A percentile compares a stretch with the other conserved stretches of the same genome.
Conservation (phyloP, 1,284 basidiomycete species). For the Sporisorium graminicola region DNA sequence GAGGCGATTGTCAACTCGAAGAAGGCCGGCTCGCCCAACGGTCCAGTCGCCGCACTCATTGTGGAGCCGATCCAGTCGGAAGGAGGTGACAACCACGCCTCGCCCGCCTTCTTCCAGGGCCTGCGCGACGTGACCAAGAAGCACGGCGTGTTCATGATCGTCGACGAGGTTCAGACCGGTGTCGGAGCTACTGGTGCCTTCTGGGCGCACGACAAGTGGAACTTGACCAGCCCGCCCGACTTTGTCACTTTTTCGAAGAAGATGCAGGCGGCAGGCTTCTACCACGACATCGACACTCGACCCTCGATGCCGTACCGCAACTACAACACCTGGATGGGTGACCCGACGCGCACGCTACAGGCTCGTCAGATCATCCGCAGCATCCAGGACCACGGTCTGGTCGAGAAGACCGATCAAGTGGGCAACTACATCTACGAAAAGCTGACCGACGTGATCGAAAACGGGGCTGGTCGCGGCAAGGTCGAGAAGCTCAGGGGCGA, state of each 20-base stretch:
- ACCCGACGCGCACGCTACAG: slow-evolving; percentile 73
- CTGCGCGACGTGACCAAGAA: slow-evolving; percentile 72
- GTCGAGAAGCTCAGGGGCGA: slow-evolving; percentile 72
- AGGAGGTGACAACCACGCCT: slow-evolving; percentile 75
- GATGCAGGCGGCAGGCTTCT: slow-evolving; percentile 71
- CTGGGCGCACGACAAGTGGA: slow-evolving; percentile 76
- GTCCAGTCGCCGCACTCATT: slow-evolving; percentile 74
- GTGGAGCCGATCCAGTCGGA: slow-evolving; percentile 75
- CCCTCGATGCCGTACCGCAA: slow-evolving; percentile 73
- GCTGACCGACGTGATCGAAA: slow-evolving; percentile 65
- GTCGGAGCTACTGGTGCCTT: slow-evolving; percentile 74
- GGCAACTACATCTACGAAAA: slow-evolving; percentile 69
- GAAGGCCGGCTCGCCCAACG: slow-evolving; percentile 57
- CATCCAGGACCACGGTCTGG: slow-evolving; percentile 71
- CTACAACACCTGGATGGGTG: slow-evolving; percentile 71
- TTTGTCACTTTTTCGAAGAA: slow-evolving; percentile 74
- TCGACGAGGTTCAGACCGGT: slow-evolving; percentile 74
- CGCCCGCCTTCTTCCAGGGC: slow-evolving; percentile 72
- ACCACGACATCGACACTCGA: slow-evolving; percentile 73
- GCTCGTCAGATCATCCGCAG: slow-evolving; percentile 72
- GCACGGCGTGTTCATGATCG: slow-evolving; percentile 73
- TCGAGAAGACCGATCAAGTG: slow-evolving; percentile 69
- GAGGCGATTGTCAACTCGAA: slow-evolving; percentile 70
- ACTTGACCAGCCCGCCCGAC: slow-evolving; percentile 72
- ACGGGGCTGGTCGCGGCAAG: slow-evolving; percentile 43